phyloP scores from a whole-genome alignment of 768 basidiomycete species.

The Myochromella boudieri region DNA sequence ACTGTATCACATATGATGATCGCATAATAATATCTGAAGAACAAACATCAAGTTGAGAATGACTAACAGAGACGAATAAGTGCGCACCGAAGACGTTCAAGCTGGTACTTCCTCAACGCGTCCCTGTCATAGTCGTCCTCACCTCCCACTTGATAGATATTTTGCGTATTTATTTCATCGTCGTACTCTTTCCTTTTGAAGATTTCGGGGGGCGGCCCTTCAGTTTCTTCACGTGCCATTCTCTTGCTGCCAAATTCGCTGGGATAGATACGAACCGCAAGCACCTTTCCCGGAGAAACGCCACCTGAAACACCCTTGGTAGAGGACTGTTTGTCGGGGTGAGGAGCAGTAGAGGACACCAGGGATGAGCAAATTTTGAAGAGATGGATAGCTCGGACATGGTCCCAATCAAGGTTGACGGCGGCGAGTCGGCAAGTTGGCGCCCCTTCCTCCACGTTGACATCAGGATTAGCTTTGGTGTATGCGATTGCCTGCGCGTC shows the following conservation, averaged over 20 bases:
- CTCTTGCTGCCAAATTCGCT: slow-evolving; percentile 90
- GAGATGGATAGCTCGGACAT: slow-evolving; percentile 85
- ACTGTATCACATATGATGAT: slow-evolving; percentile 85
- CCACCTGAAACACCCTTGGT: slow-evolving; percentile 22
- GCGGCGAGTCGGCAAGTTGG: slow-evolving; percentile 77
- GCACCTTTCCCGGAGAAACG: slow-evolving; percentile 62
- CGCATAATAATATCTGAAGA: slow-evolving; percentile 88
- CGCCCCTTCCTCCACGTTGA: slow-evolving; percentile 35
- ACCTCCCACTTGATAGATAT: slow-evolving; percentile 63
- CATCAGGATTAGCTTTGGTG: slow-evolving; percentile 46
- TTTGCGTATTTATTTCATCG: slow-evolving; percentile 64
- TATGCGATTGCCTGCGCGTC: slow-evolving; percentile 75
- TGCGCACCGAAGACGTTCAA: slow-evolving; percentile 84
- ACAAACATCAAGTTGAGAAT: slow-evolving; percentile 1
- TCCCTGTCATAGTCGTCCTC: slow-evolving; percentile 87
- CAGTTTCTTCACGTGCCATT: slow-evolving; percentile 81
- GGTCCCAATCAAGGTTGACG: slow-evolving; percentile 98
- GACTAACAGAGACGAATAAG: neutral
- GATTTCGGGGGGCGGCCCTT: slow-evolving; percentile 86
- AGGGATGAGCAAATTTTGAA: slow-evolving; percentile 93
- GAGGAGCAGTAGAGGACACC: slow-evolving; percentile 58
- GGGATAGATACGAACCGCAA: slow-evolving; percentile 85
- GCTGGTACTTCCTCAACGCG: slow-evolving; percentile 85
- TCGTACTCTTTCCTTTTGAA: slow-evolving; percentile 60
- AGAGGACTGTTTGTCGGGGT: slow-evolving; percentile 20